These are phyloP conservation scores for Emericellopsis atlantica DNA, from an alignment of 2,329 filamentous ascomycete genomes.

Conservation along the genomic window DNA sequence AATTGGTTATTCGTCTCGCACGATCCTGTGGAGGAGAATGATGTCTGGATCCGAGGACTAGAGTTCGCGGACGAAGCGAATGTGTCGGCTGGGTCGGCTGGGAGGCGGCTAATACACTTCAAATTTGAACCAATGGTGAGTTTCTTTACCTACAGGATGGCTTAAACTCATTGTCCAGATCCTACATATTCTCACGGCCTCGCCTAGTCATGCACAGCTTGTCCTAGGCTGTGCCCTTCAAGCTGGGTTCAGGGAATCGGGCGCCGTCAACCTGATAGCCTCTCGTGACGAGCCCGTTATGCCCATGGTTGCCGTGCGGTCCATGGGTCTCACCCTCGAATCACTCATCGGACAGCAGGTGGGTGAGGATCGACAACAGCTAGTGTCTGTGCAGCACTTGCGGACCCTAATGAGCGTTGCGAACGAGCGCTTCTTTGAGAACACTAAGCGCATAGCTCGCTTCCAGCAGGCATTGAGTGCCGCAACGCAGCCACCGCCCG, in stretches of 20 bases:
- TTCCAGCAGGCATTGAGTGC: constrained; percentile 42
- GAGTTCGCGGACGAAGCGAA: constrained; percentile 10
- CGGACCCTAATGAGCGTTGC: constrained; percentile 53
- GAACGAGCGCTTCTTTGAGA: constrained; percentile 63
- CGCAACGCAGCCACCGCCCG: constrained; percentile 2
- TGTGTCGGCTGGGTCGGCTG: constrained; percentile 7
- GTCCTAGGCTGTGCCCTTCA: constrained; percentile 64
- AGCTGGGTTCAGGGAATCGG: constrained; percentile 83
- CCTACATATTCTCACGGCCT: constrained; percentile 73
- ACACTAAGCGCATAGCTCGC: constrained; percentile 51
- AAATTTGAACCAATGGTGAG: constrained; percentile 93
- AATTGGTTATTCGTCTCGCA: constrained; percentile 85
- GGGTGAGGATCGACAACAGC: constrained; percentile 12
- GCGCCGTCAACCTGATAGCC: constrained; percentile 54
- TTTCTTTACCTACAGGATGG: not conserved
- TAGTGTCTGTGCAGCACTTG: constrained; percentile 59
- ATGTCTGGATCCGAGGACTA: constrained; percentile 17
- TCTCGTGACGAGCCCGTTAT: constrained; percentile 20
- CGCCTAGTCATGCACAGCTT: constrained; percentile 59
- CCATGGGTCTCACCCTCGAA: constrained; percentile 71
- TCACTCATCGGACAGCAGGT: constrained; percentile 54
- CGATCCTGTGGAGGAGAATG: constrained; percentile 41
- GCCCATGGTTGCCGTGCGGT: constrained; percentile 77
- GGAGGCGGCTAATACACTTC: constrained; percentile 56
- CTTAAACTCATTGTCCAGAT: constrained; percentile 36